Evolutionary conservation across 768 basidiomycete species (phyloP).

Genomic region (Suillus americanus): DNA sequence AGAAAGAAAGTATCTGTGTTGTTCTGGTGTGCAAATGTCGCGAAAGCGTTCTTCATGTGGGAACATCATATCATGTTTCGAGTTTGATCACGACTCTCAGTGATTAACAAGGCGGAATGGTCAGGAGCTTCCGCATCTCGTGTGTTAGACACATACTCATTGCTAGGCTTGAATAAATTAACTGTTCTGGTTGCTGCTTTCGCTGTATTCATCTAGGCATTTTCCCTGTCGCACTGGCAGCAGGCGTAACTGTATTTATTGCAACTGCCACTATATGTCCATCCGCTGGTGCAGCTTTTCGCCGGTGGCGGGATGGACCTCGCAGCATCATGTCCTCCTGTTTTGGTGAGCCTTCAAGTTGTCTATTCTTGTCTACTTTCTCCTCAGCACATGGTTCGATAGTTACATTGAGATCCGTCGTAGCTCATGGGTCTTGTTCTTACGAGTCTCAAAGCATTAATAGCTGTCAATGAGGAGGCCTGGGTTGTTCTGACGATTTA

Average conservation of each 20-base stretch:
- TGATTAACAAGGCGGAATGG: not conserved
- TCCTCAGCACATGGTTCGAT: not conserved
- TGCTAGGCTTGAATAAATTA: not conserved
- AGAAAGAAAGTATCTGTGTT: not conserved
- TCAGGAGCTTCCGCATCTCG: not conserved
- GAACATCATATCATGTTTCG: not conserved
- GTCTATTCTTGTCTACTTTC: not conserved
- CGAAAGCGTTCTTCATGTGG: not conserved
- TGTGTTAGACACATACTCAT: not conserved
- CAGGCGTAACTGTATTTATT: not conserved
- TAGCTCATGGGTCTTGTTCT: not conserved
- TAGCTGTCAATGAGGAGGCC: not conserved
- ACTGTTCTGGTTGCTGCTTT: not conserved
- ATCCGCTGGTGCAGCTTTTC: not conserved
- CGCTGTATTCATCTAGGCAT: not conserved
- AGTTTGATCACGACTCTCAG: not conserved
- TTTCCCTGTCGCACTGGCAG: not conserved
- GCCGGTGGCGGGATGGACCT: too few species aligned
- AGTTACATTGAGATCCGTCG: not conserved
- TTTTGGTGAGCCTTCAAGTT: not conserved
- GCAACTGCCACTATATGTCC: not conserved
- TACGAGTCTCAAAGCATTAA: not conserved
- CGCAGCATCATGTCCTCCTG: not conserved
- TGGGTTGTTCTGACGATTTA: not conserved
- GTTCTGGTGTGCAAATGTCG: not conserved